These are phyloP conservation scores for Rhizomucor pusillus DNA, from an alignment of 371 early-diverging fungal species.

Conservation along the genomic window DNA sequence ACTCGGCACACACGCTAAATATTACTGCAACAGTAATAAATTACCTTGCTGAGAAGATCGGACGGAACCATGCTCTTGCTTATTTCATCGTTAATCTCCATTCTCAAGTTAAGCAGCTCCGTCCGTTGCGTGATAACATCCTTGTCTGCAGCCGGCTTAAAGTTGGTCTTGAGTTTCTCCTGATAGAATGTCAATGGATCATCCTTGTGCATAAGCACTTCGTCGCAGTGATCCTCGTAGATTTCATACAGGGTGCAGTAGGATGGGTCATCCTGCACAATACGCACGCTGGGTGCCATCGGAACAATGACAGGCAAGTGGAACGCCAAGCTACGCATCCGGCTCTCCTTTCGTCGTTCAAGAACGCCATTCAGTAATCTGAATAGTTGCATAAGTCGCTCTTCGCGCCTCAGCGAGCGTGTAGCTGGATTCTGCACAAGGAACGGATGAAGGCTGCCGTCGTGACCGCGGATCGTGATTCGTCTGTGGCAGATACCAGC, in stretches of 20 bases:
- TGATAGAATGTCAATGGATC: constrained; percentile 77
- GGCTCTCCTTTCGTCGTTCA: constrained; percentile 73
- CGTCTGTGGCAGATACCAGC: constrained; percentile 74
- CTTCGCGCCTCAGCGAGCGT: constrained; percentile 87
- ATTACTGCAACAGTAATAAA: background rate
- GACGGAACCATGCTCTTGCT: constrained; percentile 76
- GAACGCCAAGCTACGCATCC: constrained; percentile 83
- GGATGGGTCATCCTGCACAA: constrained; percentile 90
- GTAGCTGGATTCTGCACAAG: constrained; percentile 90
- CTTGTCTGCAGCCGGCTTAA: constrained; percentile 13
- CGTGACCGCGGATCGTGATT: constrained; percentile 87
- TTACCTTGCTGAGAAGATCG: constrained; percentile 72
- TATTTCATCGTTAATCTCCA: constrained; percentile 83
- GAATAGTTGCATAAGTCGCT: constrained; percentile 91
- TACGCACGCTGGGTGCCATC: constrained; percentile 88
- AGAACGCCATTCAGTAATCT: constrained; percentile 85
- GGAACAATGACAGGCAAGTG: constrained; percentile 90
- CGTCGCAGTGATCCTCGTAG: constrained; percentile 80
- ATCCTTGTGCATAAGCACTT: constrained; percentile 70
- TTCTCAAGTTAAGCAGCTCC: constrained; percentile 71
- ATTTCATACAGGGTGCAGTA: constrained; percentile 84
- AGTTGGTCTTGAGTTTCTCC: constrained; percentile 54
- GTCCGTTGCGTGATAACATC: constrained; percentile 47
- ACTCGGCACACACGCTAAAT: background rate
- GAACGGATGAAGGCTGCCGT: constrained; percentile 88